phyloP scores from a whole-genome alignment of 2,329 filamentous ascomycete species.

The Dactylella cylindrospora region DNA sequence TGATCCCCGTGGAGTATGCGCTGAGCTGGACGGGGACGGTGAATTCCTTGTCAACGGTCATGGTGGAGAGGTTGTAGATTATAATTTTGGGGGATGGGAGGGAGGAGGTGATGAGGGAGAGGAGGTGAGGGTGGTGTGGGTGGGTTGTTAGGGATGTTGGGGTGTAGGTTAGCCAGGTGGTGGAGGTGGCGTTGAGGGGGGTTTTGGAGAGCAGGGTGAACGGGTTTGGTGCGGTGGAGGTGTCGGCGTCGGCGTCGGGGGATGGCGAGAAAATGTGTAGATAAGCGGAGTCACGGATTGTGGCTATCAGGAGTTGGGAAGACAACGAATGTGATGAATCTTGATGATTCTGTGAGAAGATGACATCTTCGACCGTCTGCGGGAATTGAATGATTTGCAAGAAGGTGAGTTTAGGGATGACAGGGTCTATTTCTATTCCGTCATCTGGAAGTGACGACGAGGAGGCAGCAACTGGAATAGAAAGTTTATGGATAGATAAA shows the following conservation, averaged over 20 bases:
- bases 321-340: background rate
- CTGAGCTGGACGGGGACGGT: slow-evolving; percentile 64
- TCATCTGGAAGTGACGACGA: no score
- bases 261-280: slow-evolving; percentile 18
- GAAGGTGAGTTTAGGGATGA: background rate
- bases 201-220: slow-evolving; percentile 23
- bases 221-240: background rate
- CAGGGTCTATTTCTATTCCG: background rate
- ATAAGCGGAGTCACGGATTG: slow-evolving; percentile 30
- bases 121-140: slow-evolving; percentile 59
- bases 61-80: slow-evolving; percentile 62
- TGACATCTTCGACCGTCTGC: slow-evolving; percentile 37
- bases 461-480: background rate
- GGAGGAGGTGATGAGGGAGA: slow-evolving; percentile 64
- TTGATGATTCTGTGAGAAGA: slow-evolving; percentile 27
- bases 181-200: slow-evolving; percentile 52
- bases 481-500: slow-evolving; percentile 25
- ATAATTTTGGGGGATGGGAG: slow-evolving; percentile 66
- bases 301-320: slow-evolving; percentile 17
- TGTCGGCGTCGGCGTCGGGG: background rate
- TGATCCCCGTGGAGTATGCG: slow-evolving; percentile 63
- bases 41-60: slow-evolving; percentile 63
- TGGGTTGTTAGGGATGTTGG: slow-evolving; percentile 61
- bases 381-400: slow-evolving; percentile 17
- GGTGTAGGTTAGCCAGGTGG: slow-evolving; percentile 66